Percentiles rank a stretch among this genome's conserved stretches.
phyloP scores from a whole-genome alignment of 176 grass and related monocot genomes.

The Paspalum vaginatum region DNA sequence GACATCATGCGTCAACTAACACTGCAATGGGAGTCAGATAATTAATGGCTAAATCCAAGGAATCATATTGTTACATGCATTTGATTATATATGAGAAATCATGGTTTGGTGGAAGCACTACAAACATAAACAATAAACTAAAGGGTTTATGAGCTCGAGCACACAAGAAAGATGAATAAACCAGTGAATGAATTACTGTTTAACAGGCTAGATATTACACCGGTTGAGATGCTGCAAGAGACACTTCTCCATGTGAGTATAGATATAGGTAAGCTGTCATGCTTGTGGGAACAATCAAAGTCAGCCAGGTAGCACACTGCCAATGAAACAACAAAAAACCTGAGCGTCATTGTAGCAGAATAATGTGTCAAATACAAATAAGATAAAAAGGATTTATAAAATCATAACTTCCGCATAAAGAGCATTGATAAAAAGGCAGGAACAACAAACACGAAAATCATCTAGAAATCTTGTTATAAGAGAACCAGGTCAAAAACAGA shows the following conservation, averaged over 20 bases:
- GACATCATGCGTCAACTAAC: not conserved
- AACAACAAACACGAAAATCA: not conserved
- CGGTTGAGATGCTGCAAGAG: conserved; percentile 92
- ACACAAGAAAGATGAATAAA: conserved; percentile 27
- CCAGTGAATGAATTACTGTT: conserved; percentile 17
- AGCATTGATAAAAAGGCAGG: not conserved
- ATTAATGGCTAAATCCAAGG: not conserved
- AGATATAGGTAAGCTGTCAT: conserved; percentile 98
- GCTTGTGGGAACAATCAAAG: conserved; percentile 89
- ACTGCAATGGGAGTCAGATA: not conserved
- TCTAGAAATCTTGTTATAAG: not conserved
- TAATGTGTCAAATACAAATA: conserved; percentile 2
- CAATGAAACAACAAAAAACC: conserved; percentile 37
- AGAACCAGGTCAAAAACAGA: not conserved
- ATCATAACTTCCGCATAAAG: conserved; percentile 2
- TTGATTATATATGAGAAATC: conserved; percentile 21
- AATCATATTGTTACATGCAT: not conserved
- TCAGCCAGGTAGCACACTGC: conserved; percentile 97
- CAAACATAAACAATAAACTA: conserved; percentile 18
- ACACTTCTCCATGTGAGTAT: conserved; percentile 95
- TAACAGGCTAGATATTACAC: conserved; percentile 72
- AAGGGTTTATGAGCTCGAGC: conserved; percentile 23
- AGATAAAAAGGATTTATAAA: not conserved
- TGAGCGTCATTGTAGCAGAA: not conserved
- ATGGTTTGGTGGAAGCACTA: not conserved